These are phyloP conservation scores for Rhizophagus sp. DNA, from an alignment of 192 early-diverging fungal genomes.

Conservation along the genomic window DNA sequence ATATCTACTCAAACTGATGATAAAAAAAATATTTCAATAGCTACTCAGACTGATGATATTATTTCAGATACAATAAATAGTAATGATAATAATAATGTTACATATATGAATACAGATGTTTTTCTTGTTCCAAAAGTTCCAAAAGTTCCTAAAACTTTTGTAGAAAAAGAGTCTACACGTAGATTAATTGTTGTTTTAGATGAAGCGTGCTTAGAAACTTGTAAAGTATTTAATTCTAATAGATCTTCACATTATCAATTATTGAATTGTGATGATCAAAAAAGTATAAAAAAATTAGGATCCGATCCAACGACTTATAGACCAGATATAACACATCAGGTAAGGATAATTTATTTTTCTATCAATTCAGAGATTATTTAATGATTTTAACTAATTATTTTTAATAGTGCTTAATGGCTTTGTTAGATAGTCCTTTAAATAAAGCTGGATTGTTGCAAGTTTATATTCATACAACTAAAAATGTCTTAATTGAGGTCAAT, in stretches of 20 bases:
- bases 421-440: constrained; percentile 97
- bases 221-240: constrained; percentile 79
- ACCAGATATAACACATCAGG: constrained; percentile 97
- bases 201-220: constrained; percentile 86
- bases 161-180: constrained; percentile 73
- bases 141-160: constrained; percentile 75
- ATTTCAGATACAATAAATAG: neutral
- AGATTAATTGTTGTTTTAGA: constrained; percentile 94
- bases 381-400: neutral
- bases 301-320: constrained; percentile 71
- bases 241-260: constrained; percentile 79
- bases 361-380: neutral
- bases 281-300: constrained; percentile 83
- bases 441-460: constrained; percentile 98
- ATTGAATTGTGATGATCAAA: constrained; percentile 97
- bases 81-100: neutral
- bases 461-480: constrained; percentile 93
- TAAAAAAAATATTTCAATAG: too few species aligned
- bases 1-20: too few species aligned
- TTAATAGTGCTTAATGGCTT: constrained; percentile 82
- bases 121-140: constrained; percentile 67
- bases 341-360: constrained; percentile 29
- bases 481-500: constrained; percentile 97
- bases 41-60: neutral
- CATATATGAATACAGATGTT: constrained; percentile 36